phyloP scores from a whole-genome alignment of 2,329 filamentous ascomycete species.

The Aspergillus chevalieri region DNA sequence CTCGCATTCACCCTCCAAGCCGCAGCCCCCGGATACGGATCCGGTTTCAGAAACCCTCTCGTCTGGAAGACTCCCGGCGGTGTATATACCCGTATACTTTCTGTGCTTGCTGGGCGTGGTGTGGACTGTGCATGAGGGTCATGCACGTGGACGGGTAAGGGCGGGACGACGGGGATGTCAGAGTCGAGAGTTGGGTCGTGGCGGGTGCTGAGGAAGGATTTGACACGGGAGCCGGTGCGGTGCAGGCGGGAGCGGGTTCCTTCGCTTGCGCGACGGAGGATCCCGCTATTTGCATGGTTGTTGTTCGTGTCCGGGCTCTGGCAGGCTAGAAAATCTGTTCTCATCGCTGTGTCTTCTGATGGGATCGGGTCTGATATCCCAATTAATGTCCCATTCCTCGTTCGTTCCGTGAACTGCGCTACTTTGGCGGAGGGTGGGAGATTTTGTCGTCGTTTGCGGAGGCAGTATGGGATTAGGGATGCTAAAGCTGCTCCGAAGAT shows the following conservation, averaged over 20 bases:
- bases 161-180: neutral
- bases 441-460: slow-evolving; percentile 23
- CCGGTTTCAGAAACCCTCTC: slow-evolving; percentile 20
- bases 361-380: slow-evolving; percentile 42
- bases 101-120: slow-evolving; percentile 27
- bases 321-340: slow-evolving; percentile 40
- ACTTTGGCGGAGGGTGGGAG: slow-evolving; percentile 14
- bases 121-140: neutral
- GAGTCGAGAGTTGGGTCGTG: slow-evolving; percentile 6
- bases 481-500: slow-evolving; percentile 45
- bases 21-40: slow-evolving; percentile 16
- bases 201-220: slow-evolving; percentile 28
- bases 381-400: slow-evolving; percentile 26
- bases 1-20: slow-evolving; percentile 7
- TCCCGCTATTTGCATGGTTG: slow-evolving; percentile 3
- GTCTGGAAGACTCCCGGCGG: slow-evolving; percentile 30
- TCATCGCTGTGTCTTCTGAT: slow-evolving; percentile 35
- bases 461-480: slow-evolving; percentile 44
- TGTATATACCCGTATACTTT: slow-evolving; percentile 44
- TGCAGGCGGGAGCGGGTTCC: slow-evolving; percentile 26
- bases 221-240: slow-evolving; percentile 31
- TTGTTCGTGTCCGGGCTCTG: slow-evolving; percentile 6
- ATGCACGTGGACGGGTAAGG: neutral
- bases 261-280: slow-evolving; percentile 8
- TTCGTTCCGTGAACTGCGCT: slow-evolving; percentile 24